Evolutionary conservation across 768 basidiomycete genomes (phyloP).

Genomic region (Agaricus blazei): DNA sequence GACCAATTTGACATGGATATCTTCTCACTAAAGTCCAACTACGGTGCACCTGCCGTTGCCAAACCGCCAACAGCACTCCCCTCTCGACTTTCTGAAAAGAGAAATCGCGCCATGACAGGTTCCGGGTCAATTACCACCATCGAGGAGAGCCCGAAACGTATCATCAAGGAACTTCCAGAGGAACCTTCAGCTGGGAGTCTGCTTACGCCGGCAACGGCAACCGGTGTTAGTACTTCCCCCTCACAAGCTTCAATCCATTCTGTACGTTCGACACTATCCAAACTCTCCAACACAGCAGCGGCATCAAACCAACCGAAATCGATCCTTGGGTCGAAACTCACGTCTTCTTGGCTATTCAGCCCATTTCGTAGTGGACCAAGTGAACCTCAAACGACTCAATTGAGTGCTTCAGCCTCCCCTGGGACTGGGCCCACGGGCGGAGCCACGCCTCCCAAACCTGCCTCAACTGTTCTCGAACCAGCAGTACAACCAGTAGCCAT

Average conservation of each 20-base stretch:
- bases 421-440: conserved; percentile 19
- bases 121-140: conserved; percentile 50
- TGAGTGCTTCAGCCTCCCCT: conserved; percentile 45
- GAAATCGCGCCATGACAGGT: conserved; percentile 45
- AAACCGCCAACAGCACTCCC: conserved; percentile 30
- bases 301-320: conserved; percentile 25
- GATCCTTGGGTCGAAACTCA: conserved; percentile 51
- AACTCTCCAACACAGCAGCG: conserved; percentile 13
- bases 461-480: background rate
- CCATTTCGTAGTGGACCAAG: conserved; percentile 61
- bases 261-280: conserved; percentile 38
- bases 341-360: conserved; percentile 78
- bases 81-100: conserved; percentile 39
- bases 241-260: conserved; percentile 67
- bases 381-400: conserved; percentile 57
- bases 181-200: conserved; percentile 28
- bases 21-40: conserved; percentile 46
- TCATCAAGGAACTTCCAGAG: conserved; percentile 45
- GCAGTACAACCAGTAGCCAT: conserved; percentile 40
- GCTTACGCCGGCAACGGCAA: conserved; percentile 19
- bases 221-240: conserved; percentile 50
- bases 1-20: conserved; percentile 72
- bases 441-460: conserved; percentile 27
- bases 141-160: conserved; percentile 61
- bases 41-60: conserved; percentile 22